Percentiles rank a stretch among this genome's conserved stretches.
phyloP scores from a whole-genome alignment of 1,284 basidiomycete species.

The Sporisorium iseilematis-ciliati region DNA sequence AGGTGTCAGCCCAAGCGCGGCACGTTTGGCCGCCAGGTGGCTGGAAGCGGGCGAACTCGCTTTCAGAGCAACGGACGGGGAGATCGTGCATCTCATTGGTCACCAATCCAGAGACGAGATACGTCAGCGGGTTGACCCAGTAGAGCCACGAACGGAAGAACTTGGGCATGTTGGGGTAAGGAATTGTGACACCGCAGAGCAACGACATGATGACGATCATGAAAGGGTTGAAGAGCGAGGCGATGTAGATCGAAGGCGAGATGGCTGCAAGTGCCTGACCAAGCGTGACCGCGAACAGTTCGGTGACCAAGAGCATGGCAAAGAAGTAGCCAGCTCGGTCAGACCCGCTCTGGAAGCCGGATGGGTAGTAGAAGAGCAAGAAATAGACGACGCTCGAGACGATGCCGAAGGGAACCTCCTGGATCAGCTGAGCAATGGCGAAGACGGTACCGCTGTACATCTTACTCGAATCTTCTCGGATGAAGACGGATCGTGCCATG shows the following conservation, averaged over 20 bases:
- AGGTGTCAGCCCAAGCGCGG: conserved; percentile 70
- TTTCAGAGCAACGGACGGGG: conserved; percentile 76
- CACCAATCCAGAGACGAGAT: conserved; percentile 72
- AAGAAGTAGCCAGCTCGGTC: conserved; percentile 43
- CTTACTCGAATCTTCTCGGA: conserved; percentile 43
- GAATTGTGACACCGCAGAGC: conserved; percentile 78
- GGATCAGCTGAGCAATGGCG: conserved; percentile 32
- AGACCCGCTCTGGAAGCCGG: conserved; percentile 25
- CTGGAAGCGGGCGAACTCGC: conserved; percentile 76
- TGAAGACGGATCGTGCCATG: conserved; percentile 27
- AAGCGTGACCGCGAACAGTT: conserved; percentile 80
- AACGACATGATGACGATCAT: conserved; percentile 75
- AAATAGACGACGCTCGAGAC: conserved; percentile 33
- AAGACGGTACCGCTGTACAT: conserved; percentile 42
- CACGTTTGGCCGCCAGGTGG: conserved; percentile 84
- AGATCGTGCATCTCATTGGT: conserved; percentile 84
- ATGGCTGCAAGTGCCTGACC: conserved; percentile 80
- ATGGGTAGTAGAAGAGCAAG: conserved; percentile 41
- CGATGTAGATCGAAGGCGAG: conserved; percentile 76
- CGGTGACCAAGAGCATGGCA: conserved; percentile 27
- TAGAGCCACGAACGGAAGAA: conserved; percentile 33
- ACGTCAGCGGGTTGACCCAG: conserved; percentile 31
- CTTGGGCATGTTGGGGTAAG: conserved; percentile 64
- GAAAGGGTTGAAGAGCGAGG: conserved; percentile 77
- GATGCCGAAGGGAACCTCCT: conserved; percentile 41